Conservation (phyloP, 805 yeast genomes). For the Candida ficus region DNA sequence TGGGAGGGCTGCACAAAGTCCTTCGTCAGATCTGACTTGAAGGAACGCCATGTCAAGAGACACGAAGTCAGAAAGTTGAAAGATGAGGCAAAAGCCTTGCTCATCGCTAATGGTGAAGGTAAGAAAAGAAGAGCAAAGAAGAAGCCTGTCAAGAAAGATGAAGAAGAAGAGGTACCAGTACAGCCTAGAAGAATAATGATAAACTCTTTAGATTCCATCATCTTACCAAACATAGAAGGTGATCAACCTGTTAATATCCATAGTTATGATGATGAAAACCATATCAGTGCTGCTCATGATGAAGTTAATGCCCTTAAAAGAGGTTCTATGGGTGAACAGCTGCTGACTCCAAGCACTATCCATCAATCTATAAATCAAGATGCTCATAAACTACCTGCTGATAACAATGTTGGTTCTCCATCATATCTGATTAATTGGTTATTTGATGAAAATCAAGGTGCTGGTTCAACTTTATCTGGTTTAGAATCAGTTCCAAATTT, state of each 20-base stretch:
- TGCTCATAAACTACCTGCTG: constrained; percentile 6
- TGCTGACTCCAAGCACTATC: constrained; percentile 1
- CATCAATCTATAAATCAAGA: background rate
- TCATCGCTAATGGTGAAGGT: constrained; percentile 9
- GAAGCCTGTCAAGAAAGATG: background rate
- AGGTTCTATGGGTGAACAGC: constrained; percentile 8
- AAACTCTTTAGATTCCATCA: constrained; percentile 24
- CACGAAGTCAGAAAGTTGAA: constrained; percentile 31
- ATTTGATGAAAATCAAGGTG: constrained; percentile 21
- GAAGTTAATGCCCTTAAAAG: constrained; percentile 22
- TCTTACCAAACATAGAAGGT: constrained; percentile 24
- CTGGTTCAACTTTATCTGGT: constrained; percentile 5
- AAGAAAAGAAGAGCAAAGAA: constrained; percentile 14
- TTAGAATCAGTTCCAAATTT: constrained; percentile 17
- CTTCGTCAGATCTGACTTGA: constrained; percentile 57
- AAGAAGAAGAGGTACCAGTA: background rate
- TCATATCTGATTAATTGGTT: constrained; percentile 25
- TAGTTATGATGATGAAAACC: constrained; percentile 17
- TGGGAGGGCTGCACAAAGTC: constrained; percentile 49
- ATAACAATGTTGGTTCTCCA: constrained; percentile 17
- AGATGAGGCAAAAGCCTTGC: constrained; percentile 22
- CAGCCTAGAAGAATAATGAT: constrained; percentile 15
- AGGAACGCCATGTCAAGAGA: constrained; percentile 40
- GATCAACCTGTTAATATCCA: constrained; percentile 19
- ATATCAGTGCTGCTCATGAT: constrained; percentile 26